These are phyloP conservation scores for Podila minutissima DNA, from an alignment of 192 early-diverging fungal species.

Conservation along the genomic window DNA sequence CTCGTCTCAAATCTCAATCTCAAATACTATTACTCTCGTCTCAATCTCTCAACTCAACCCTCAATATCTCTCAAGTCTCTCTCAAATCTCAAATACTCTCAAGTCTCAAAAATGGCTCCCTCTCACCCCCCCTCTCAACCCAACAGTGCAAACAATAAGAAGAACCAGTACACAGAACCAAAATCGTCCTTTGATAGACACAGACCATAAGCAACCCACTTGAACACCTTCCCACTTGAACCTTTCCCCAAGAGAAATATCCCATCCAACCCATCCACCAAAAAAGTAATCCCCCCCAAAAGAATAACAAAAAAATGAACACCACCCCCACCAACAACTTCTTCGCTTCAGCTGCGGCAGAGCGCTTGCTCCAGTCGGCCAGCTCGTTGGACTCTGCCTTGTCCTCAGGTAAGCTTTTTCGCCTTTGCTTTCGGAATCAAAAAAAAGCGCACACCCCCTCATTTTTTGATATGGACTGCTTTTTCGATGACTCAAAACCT, in stretches of 20 bases:
- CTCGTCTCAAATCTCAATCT: conserved; percentile 1
- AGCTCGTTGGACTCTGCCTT: conserved; percentile 44
- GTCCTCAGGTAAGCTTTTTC: conserved; percentile 6
- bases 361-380: conserved; percentile 49
- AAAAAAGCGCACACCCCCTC: conserved; percentile 4
- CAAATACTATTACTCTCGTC: neutral
- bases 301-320: conserved; percentile 34
- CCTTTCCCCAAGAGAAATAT: neutral
- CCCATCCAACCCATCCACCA: neutral
- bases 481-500: conserved; percentile 13
- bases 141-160: conserved; percentile 17
- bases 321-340: conserved; percentile 29
- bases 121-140: conserved; percentile 48
- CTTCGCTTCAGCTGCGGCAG: conserved; percentile 31
- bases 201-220: conserved; percentile 25
- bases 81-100: conserved; percentile 9
- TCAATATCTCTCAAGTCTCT: conserved; percentile 26
- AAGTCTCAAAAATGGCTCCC: conserved; percentile 49
- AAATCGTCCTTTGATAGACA: conserved; percentile 49
- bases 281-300: neutral
- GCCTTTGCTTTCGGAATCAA: neutral
- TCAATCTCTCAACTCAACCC: conserved; percentile 18
- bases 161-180: conserved; percentile 26
- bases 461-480: conserved; percentile 25
- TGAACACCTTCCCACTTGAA: neutral